Evolutionary conservation across 371 early-diverging fungal species (phyloP).

Genomic region (Basidiobolus heterosporus): DNA sequence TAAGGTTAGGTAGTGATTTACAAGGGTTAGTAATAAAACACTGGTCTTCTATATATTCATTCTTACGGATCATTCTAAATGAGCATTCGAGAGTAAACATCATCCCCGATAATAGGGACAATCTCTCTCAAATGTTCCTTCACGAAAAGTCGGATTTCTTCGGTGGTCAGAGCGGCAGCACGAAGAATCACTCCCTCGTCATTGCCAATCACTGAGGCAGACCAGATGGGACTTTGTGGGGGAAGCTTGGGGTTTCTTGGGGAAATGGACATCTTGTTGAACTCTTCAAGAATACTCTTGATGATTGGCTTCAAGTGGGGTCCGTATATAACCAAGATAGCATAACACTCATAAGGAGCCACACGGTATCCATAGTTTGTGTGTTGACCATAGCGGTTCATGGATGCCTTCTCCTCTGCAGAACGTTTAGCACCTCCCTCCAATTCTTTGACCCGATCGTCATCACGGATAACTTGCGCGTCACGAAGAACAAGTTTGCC

Average conservation of each 20-base stretch:
- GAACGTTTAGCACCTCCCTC: neutral
- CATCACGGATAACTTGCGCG: too few species aligned
- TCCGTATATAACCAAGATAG: slow-evolving; percentile 17
- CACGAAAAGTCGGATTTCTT: slow-evolving; percentile 9
- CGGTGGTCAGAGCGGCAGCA: slow-evolving; percentile 11
- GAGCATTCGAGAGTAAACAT: neutral
- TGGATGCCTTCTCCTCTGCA: slow-evolving; percentile 7
- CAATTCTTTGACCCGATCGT: too few species aligned
- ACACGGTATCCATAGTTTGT: slow-evolving; percentile 9
- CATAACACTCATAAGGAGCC: slow-evolving; percentile 18
- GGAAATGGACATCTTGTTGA: slow-evolving; percentile 9
- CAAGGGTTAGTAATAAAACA: too few species aligned
- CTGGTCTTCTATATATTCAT: too few species aligned
- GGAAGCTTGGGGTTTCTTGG: neutral
- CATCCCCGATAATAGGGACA: neutral
- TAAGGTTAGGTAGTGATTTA: too few species aligned
- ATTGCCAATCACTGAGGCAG: slow-evolving; percentile 6
- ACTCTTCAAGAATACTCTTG: slow-evolving; percentile 5
- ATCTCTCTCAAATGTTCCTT: slow-evolving; percentile 5
- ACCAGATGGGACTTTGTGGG: slow-evolving; percentile 11
- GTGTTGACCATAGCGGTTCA: neutral
- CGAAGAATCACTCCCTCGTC: slow-evolving; percentile 10
- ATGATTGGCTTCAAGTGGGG: slow-evolving; percentile 7
- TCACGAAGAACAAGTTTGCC: neutral
- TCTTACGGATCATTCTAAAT: too few species aligned